Conservation (phyloP, 371 early-diverging fungal species). For the Rhizopus sp. region DNA sequence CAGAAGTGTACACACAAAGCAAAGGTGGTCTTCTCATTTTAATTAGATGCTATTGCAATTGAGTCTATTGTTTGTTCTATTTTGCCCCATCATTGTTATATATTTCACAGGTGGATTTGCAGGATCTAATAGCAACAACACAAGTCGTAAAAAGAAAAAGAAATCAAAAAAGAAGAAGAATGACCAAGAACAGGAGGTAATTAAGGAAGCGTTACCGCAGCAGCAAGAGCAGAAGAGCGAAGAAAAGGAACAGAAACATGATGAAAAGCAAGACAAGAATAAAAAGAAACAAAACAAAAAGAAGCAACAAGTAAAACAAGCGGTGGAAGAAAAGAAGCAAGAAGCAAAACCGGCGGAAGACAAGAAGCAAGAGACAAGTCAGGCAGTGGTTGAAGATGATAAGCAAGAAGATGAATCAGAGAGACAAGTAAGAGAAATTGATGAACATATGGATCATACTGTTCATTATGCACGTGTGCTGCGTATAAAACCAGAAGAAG, state of each 20-base stretch:
- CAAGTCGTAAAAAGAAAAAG: constrained; percentile 15
- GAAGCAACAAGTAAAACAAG: constrained; percentile 14
- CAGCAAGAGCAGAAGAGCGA: constrained; percentile 9
- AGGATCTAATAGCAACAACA: constrained; percentile 1
- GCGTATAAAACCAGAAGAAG: constrained; percentile 42
- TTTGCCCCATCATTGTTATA: constrained; percentile 14
- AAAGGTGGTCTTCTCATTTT: neutral
- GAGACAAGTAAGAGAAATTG: constrained; percentile 32
- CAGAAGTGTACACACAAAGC: no score
- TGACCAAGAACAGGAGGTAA: neutral
- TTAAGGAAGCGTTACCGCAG: constrained; percentile 2
- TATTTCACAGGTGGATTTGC: constrained; percentile 24
- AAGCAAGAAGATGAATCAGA: constrained; percentile 2
- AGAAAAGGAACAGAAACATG: constrained; percentile 25
- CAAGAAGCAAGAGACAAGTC: constrained; percentile 6
- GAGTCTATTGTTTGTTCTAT: neutral
- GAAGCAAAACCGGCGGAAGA: neutral
- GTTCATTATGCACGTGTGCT: constrained; percentile 41
- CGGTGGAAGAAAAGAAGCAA: neutral
- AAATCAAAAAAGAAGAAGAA: constrained; percentile 19
- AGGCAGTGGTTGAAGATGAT: constrained; percentile 3
- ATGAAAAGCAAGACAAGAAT: constrained; percentile 3
- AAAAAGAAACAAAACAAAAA: constrained; percentile 21
- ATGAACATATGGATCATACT: constrained; percentile 48
- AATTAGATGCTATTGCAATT: neutral